Percentiles rank a stretch among this genome's conserved stretches.
Conservation (phyloP, 305 asterid species). For the Plantago coronopus region DNA sequence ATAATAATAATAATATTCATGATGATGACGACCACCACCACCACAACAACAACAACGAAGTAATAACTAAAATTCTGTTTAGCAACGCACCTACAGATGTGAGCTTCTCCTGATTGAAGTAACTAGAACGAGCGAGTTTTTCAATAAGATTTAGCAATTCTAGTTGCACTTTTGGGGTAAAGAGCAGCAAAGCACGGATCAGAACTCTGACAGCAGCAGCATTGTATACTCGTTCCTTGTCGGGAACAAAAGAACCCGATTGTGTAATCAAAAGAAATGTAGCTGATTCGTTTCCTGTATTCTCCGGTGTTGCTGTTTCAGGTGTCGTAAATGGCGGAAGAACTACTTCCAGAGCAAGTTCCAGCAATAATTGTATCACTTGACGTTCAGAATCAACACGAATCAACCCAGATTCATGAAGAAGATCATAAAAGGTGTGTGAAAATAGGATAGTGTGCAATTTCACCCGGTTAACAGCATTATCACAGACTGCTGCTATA, state of each 20-base stretch:
- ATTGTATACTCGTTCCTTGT: slow-evolving; percentile 75
- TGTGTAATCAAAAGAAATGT: slow-evolving; percentile 59
- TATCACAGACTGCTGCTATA: slow-evolving; percentile 79
- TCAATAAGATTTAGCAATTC: slow-evolving; percentile 82
- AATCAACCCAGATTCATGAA: slow-evolving; percentile 79
- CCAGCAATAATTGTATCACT: slow-evolving; percentile 85
- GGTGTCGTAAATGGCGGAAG: slow-evolving; percentile 76
- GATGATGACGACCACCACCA: no score
- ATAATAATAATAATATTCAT: no score
- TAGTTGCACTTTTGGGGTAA: slow-evolving; percentile 92
- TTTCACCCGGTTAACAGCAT: slow-evolving; percentile 75
- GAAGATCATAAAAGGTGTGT: slow-evolving; percentile 83
- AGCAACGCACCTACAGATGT: slow-evolving; percentile 81
- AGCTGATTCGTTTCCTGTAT: slow-evolving; percentile 47
- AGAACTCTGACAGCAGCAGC: slow-evolving; percentile 92
- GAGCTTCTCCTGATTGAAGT: slow-evolving; percentile 90
- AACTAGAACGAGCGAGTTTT: slow-evolving; percentile 79
- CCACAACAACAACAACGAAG: no score
- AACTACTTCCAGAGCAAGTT: slow-evolving; percentile 88
- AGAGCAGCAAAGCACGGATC: slow-evolving; percentile 71
- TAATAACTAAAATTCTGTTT: slow-evolving; percentile 15
- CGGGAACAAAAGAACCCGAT: slow-evolving; percentile 67
- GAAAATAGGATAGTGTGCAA: slow-evolving; percentile 67
- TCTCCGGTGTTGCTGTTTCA: slow-evolving; percentile 45
- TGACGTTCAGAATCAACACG: slow-evolving; percentile 89